Evolutionary conservation across 2,329 filamentous ascomycete species (phyloP), one percentile per base, ranked within the genome.

Genomic region (Teratosphaeria nubilosa): DNA sequence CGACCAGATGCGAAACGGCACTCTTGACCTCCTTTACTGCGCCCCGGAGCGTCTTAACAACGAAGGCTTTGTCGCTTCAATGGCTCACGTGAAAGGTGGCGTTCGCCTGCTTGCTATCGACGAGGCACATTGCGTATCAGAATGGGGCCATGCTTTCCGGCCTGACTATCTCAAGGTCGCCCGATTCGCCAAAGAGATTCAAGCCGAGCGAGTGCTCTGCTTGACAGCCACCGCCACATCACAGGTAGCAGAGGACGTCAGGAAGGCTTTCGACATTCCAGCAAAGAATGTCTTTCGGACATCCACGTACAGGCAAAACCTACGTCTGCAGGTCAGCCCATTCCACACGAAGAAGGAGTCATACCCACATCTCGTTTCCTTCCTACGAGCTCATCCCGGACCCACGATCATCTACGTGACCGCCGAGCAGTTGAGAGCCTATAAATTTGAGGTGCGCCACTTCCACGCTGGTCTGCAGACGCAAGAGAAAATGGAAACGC

Each of bases 71-170:
- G 75, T 85, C 5, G 76, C 78, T 53, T 78, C 73, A 16, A 81
- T 85, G 68, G 81, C 79, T 51, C 68, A 76, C 13, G 77, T 83
- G 0, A 76, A 76, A 0, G 82, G 81, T 1, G 81, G 81, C 6
- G 74, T 85, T 1, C 77, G 83, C 2, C 69, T 85, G 4, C 69
- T 85, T 77, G 94, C 97, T 56, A 95, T 99, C 62, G 94, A 99
- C 65, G 94, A 99, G 75, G 94, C 94, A 16, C 94, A 99, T 72
- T 99, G 94, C 72, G 92, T 99, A 27, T 97, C 94, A 72, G 91
- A 99, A 77, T 99, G 94, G 94, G 94, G 94, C 0, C 94, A 99
- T 66, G 94, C 99, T 71, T 99, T 99, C 70, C 84, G 94, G 53
- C 92, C 91, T 0, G 92, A 97, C 70, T 99, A 99, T 76, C 0